Evolutionary conservation across 345 rosid genomes (phyloP).

Genomic region (Melastoma malabathricum): DNA sequence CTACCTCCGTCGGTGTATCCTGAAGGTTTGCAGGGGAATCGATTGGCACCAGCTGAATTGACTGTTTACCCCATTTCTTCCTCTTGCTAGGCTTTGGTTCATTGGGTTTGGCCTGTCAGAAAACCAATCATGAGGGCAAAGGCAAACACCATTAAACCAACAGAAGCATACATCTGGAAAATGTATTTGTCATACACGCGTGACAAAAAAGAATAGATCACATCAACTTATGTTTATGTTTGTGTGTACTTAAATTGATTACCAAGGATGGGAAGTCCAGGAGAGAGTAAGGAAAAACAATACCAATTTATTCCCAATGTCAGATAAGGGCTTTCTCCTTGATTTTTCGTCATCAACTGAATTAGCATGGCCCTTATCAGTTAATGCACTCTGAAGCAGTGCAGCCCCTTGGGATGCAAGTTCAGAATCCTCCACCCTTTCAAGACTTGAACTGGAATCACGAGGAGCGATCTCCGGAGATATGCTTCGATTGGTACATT

Average conservation of each 20-base stretch:
- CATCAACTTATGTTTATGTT: background rate
- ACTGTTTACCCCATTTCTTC: slow-evolving; percentile 66
- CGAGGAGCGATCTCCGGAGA: slow-evolving; percentile 9
- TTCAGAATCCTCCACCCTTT: slow-evolving; percentile 13
- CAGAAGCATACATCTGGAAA: background rate
- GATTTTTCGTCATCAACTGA: slow-evolving; percentile 24
- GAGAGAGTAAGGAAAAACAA: slow-evolving; percentile 1
- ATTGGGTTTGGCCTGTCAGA: slow-evolving; percentile 49
- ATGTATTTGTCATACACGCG: too few relatives aligned
- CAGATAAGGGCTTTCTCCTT: slow-evolving; percentile 68
- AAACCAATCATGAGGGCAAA: background rate
- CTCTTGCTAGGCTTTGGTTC: slow-evolving; percentile 54
- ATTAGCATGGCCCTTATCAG: slow-evolving; percentile 24
- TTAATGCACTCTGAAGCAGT: slow-evolving; percentile 67
- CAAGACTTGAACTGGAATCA: slow-evolving; percentile 7
- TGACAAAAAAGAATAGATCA: too few relatives aligned
- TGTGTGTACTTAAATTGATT: background rate
- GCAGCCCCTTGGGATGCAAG: slow-evolving; percentile 75
- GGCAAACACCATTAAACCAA: background rate
- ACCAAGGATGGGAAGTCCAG: background rate
- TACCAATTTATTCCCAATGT: slow-evolving; percentile 75
- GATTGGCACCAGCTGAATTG: slow-evolving; percentile 62
- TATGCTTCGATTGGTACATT: slow-evolving; percentile 53
- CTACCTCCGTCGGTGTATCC: slow-evolving; percentile 18
- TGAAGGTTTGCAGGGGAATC: slow-evolving; percentile 30